Evolutionary conservation across 768 basidiomycete genomes (phyloP), one percentile per base, ranked within the genome.

Genomic region (Suillus luteus): DNA sequence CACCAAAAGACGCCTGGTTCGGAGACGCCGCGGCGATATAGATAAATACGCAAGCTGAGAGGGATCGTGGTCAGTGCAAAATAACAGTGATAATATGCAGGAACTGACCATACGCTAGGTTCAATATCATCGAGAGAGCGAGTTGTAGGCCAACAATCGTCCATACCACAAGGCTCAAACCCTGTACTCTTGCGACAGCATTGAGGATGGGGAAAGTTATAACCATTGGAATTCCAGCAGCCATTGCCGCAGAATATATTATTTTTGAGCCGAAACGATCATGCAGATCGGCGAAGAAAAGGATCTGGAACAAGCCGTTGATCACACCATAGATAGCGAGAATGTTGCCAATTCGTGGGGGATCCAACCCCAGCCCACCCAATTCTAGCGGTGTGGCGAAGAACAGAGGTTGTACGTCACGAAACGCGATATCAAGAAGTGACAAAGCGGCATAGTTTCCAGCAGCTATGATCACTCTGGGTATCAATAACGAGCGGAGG

Each of bases 341-440:
- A 62, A 91, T 82, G 44, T 82, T 82, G 5, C 91, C 91, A 41
- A 92, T 92, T 11, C 70, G 73, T 5, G 84, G 77, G 5, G 91
- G 90, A 22, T 83, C 76, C 19, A 92, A 75, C 3, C 89, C 89
- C 12, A 92, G 82, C 0, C 91, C 91, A 33, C 91, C 91, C 14
- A 86, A 78, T 31, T 80, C 79, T 61, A 87, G 77, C 17, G 92
- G 89, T 7, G 89, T 91, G 19, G 89, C 85, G 58, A 85, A 80
- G 76, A 90, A 92, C 31, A 91, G 73, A 0, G 92, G 91, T 49
- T 88, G 86, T 12, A 92, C 74, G 8, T 87, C 82, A 57, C 85
- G 85, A 68, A 84, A 85, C 9, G 86, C 74, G 55, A 92, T 90
- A 64, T 92, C 90, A 46, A 89, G 73, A 9, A 91, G 74, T 5